Percentiles rank a stretch among this genome's conserved stretches.
phyloP scores from a whole-genome alignment of 2,329 filamentous ascomycete genomes.

The Neopestalotiopsis rosae region DNA sequence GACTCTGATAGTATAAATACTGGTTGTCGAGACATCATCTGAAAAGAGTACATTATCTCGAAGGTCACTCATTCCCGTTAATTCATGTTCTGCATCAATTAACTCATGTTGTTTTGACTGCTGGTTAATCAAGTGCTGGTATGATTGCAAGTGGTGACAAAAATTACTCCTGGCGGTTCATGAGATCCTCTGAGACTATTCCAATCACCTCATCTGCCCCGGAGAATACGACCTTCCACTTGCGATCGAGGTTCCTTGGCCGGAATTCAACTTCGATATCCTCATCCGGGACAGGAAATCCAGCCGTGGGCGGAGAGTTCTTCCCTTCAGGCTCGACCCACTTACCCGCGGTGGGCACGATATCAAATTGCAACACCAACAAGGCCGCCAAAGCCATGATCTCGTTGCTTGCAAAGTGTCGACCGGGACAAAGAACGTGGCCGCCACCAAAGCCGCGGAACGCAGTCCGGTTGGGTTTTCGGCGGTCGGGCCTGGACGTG shows the following conservation, averaged over 20 bases:
- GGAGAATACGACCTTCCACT: slow-evolving; percentile 29
- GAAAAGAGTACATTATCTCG: not conserved
- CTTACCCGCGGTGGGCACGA: slow-evolving; percentile 23
- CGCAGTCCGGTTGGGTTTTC: slow-evolving; percentile 25
- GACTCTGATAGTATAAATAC: not conserved
- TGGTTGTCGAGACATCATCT: not conserved
- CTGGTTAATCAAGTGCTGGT: too few species aligned
- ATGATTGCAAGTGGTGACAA: too few species aligned
- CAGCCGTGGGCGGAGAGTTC: slow-evolving; percentile 24
- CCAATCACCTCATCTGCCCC: slow-evolving; percentile 24
- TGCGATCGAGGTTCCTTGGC: slow-evolving; percentile 22
- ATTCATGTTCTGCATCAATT: too few species aligned
- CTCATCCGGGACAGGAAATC: slow-evolving; percentile 28
- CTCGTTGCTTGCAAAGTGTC: slow-evolving; percentile 44
- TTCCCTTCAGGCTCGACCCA: slow-evolving; percentile 24
- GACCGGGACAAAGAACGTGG: slow-evolving; percentile 44
- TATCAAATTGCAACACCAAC: slow-evolving; percentile 39
- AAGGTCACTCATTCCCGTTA: too few species aligned
- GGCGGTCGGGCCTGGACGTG: slow-evolving; percentile 4
- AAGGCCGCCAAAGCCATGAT: slow-evolving; percentile 41
- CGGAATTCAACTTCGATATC: slow-evolving; percentile 29
- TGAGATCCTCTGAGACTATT: slow-evolving; percentile 3
- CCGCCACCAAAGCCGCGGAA: slow-evolving; percentile 46
- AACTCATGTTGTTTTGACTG: too few species aligned
- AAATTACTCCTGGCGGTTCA: slow-evolving; percentile 29